Evolutionary conservation across 108 stramenopile genomes (phyloP).

Genomic region (Nannochloropsis oceanica): DNA sequence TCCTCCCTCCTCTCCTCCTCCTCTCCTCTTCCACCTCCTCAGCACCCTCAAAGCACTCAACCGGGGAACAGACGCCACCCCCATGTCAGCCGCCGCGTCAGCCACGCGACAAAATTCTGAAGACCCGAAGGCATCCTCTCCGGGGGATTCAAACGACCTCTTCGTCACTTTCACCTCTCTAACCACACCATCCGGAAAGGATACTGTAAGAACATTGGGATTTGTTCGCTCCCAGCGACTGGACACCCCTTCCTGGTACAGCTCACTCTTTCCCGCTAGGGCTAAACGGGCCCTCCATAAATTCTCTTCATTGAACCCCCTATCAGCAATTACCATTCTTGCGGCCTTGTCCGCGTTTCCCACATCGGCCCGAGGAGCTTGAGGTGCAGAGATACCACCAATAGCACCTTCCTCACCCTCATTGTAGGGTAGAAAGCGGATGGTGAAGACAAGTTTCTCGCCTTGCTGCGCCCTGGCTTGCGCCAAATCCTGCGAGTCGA

Average conservation of each 20-base stretch:
- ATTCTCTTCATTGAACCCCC: not conserved
- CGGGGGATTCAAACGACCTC: not conserved
- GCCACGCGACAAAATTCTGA: not conserved
- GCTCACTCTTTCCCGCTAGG: not conserved
- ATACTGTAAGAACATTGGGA: not conserved
- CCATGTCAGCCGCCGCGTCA: not conserved
- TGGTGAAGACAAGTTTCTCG: not conserved
- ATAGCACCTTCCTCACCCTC: no score
- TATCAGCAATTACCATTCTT: not conserved
- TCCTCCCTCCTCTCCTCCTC: not conserved
- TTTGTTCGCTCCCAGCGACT: not conserved
- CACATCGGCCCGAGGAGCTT: not conserved
- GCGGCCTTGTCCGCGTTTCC: not conserved
- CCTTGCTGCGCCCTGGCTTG: not conserved
- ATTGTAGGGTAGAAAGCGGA: not conserved
- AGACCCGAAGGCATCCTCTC: not conserved
- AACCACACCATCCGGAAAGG: not conserved
- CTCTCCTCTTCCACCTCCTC: not conserved
- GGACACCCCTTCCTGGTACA: not conserved
- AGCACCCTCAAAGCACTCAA: not conserved
- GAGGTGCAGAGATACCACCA: no score
- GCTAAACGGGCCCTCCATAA: not conserved
- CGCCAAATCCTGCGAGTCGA: not conserved
- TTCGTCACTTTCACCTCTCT: not conserved
- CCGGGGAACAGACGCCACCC: not conserved